Base-by-base conservation (phyloP, 805 yeast genomes). In the Monosporozyma siamensis region DNA sequence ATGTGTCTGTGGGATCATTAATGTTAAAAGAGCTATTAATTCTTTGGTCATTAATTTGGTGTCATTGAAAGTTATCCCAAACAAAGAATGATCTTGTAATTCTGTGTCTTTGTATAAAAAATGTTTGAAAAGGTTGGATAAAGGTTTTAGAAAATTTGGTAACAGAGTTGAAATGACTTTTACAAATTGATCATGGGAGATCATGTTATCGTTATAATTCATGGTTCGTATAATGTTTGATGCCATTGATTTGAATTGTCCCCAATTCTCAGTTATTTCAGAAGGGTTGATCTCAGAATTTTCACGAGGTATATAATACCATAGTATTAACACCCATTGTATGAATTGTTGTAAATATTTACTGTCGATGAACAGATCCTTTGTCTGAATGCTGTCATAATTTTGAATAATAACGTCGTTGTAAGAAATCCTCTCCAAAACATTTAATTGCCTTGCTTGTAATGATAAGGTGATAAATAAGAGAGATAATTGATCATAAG, bases 191-290 rank as follows among this genome's bases (percentile, higher is more conserved):
- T 48, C 29, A 41, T 47, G 69, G 1, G 48, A 40, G 2, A 71
- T 56, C 1, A 7, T 24, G 21, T 40, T 41, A 3, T 43, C 42
- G 11, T 50, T 61, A 1, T 68, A 46, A 43, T 73, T 68, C 56
- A 82, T 68, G n/a, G 77, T 67, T 42, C 75, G 58, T 14, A 80
- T 44, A 17, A 82, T 52, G 18, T 65, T 54, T 26, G 67, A 37
- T 0, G 86, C 78, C 25, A 63, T 52, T 0, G 46, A 39, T 46
- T 71, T 70, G 58, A 71, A 80, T 3, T 55, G 51, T 0, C 55
- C 44, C 75, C 80, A 74, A 4, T 63, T 52, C 1, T 43, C 27
- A 10, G 22, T 41, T 32, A 64, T 5, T 10, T 26, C n/a, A 4
- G 10, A 18, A 12, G 29, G 12, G 10, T 25, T 24, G 5, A 37